Evolutionary conservation across 345 rosid species (phyloP).

Genomic region (Syzygium aromaticum): DNA sequence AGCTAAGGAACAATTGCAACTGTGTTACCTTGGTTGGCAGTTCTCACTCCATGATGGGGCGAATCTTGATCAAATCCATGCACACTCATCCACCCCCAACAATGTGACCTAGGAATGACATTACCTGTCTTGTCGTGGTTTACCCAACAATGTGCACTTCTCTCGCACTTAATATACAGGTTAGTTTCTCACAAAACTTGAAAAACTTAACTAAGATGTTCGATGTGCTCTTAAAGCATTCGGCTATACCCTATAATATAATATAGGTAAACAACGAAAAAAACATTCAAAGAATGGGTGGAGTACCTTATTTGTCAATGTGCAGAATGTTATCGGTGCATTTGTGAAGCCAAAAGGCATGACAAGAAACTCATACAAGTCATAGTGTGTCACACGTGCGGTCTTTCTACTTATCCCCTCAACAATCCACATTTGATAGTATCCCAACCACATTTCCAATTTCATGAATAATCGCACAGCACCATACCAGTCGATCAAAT

Average conservation of each 20-base stretch:
- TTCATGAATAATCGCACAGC: neutral
- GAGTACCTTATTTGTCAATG: neutral
- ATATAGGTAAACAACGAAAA: neutral
- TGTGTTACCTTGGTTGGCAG: neutral
- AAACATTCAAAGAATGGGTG: neutral
- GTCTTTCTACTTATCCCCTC: neutral
- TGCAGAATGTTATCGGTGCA: neutral
- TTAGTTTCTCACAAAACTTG: neutral
- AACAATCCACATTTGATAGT: neutral
- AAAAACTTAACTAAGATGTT: neutral
- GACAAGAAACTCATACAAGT: neutral
- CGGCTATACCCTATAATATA: neutral
- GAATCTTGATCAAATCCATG: neutral
- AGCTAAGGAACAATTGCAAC: rapidly evolving
- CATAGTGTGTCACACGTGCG: neutral
- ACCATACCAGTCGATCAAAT: too few relatives aligned
- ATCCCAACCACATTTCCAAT: neutral
- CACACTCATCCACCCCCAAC: neutral
- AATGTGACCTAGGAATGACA: neutral
- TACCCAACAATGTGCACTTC: neutral
- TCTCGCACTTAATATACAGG: neutral
- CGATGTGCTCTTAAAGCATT: neutral
- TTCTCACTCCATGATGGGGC: neutral
- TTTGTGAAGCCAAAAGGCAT: neutral
- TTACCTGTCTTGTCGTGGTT: too few relatives aligned